Conservation (phyloP, 140 eudicot species). For the Anethum foeniculum region DNA sequence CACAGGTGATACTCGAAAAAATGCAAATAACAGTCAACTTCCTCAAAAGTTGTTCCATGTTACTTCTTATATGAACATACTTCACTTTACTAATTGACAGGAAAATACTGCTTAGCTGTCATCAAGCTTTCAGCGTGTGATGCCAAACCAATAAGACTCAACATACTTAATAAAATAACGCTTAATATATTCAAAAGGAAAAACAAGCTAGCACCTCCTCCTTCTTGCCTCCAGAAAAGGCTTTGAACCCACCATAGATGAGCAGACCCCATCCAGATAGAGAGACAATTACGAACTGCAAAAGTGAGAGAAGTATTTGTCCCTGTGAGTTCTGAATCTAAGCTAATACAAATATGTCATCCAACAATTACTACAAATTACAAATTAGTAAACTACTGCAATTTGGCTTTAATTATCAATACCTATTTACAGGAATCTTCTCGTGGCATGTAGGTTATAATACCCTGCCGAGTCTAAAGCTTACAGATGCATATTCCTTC, state of each 20-base stretch:
- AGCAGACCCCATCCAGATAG: constrained; percentile 71
- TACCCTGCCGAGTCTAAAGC: background rate
- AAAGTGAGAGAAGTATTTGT: background rate
- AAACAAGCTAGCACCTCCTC: constrained; percentile 30
- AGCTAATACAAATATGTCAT: background rate
- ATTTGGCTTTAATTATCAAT: background rate
- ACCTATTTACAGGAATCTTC: background rate
- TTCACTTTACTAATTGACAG: background rate
- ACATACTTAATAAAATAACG: background rate
- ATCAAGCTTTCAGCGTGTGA: background rate
- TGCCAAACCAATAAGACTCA: background rate
- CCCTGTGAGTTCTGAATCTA: background rate
- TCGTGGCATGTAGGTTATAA: background rate
- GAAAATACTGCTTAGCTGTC: background rate
- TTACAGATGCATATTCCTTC: background rate
- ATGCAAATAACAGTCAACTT: background rate
- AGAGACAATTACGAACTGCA: constrained; percentile 70
- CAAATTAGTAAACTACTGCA: background rate
- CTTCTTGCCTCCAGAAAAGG: constrained; percentile 64
- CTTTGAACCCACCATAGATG: constrained; percentile 55
- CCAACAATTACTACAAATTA: background rate
- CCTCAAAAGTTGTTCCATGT: background rate
- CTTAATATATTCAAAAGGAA: background rate
- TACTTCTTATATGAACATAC: background rate
- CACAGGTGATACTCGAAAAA: background rate